Evolutionary conservation across 2,329 filamentous ascomycete species (phyloP).

Genomic region (Hymenoscyphus fraxineus): DNA sequence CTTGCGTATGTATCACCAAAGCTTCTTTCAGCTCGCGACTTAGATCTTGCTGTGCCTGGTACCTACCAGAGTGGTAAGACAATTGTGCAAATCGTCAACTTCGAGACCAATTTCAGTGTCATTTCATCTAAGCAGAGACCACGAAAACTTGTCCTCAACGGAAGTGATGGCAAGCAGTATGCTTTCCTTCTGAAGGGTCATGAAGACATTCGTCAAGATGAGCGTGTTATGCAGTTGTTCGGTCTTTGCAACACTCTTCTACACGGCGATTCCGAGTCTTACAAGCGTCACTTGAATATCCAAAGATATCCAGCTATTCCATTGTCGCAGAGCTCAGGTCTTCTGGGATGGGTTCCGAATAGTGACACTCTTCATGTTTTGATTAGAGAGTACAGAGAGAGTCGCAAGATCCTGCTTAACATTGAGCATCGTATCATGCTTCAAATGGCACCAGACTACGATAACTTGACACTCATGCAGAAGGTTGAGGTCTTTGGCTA

Average conservation of each 20-base stretch:
- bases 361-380: conserved; percentile 95
- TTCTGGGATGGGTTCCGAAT: conserved; percentile 95
- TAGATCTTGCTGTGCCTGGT: conserved; percentile 93
- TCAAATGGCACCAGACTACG: conserved; percentile 98
- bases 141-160: conserved; percentile 80
- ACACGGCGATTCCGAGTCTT: conserved; percentile 88
- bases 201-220: conserved; percentile 97
- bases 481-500: conserved; percentile 99
- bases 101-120: conserved; percentile 84
- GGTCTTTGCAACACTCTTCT: conserved; percentile 95
- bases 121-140: conserved; percentile 97
- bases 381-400: conserved; percentile 96
- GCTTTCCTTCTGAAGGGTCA: conserved; percentile 96
- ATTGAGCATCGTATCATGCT: conserved; percentile 99
- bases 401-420: conserved; percentile 93
- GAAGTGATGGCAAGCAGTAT: conserved; percentile 84
- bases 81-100: conserved; percentile 80
- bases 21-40: conserved; percentile 75
- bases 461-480: conserved; percentile 98
- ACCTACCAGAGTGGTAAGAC: conserved; percentile 79
- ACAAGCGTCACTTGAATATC: conserved; percentile 95
- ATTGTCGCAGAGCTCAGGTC: conserved; percentile 90
- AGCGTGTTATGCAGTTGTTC: conserved; percentile 99
- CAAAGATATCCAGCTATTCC: conserved; percentile 96
- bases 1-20: conserved; percentile 96